A percentile compares a stretch with the other conserved stretches of the same genome.
phyloP scores from a whole-genome alignment of 768 basidiomycete genomes.

The Leccinum imitatum region DNA sequence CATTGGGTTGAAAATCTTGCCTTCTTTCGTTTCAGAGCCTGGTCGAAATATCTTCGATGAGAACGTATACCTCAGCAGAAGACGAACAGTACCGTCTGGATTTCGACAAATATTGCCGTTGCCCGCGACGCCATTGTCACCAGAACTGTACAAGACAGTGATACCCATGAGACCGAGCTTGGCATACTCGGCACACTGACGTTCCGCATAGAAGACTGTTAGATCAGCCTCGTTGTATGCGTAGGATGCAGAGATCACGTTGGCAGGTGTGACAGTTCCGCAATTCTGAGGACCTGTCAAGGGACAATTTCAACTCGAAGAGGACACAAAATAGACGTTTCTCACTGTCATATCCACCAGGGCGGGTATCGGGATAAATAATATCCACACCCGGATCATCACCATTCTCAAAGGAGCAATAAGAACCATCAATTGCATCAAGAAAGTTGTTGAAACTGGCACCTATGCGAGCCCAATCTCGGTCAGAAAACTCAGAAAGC shows the following conservation, averaged over 20 bases:
- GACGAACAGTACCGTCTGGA: constrained; percentile 31
- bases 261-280: constrained; percentile 38
- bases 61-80: neutral
- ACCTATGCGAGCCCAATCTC: constrained; percentile 24
- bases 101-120: constrained; percentile 36
- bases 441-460: constrained; percentile 45
- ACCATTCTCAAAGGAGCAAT: constrained; percentile 47
- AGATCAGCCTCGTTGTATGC: constrained; percentile 38
- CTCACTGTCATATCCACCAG: constrained; percentile 40
- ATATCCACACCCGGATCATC: constrained; percentile 40
- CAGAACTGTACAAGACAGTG: constrained; percentile 43
- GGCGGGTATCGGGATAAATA: constrained; percentile 41
- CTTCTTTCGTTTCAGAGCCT: constrained; percentile 41
- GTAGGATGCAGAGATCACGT: constrained; percentile 45
- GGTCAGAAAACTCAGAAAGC: constrained; percentile 6
- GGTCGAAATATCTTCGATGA: neutral
- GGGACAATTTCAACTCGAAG: neutral
- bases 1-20: constrained; percentile 56
- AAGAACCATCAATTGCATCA: constrained; percentile 43
- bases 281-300: constrained; percentile 28
- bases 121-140: constrained; percentile 43
- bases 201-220: constrained; percentile 33
- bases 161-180: constrained; percentile 51
- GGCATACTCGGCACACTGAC: constrained; percentile 49
- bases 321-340: neutral